A percentile compares a stretch with the other conserved stretches of the same genome.
Conservation (phyloP, 2,329 filamentous ascomycete species). For the Balansia obtecta region DNA sequence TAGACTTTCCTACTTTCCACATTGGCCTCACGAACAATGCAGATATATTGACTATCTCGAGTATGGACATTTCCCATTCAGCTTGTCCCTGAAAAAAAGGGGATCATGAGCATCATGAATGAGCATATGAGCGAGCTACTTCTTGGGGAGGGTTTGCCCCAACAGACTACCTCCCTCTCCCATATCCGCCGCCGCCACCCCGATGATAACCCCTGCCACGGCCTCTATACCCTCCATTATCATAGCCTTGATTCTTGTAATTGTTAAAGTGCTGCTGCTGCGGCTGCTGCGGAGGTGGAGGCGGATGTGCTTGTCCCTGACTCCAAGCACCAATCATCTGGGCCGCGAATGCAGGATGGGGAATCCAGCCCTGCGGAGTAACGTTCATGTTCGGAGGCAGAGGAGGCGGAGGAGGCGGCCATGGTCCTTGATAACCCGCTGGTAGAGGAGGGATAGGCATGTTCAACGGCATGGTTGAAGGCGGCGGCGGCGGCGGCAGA, state of each 20-base stretch:
- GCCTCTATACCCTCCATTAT: slow-evolving; percentile 16
- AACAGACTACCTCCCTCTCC: neutral
- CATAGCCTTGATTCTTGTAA: slow-evolving; percentile 16
- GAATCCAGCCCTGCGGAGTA: slow-evolving; percentile 15
- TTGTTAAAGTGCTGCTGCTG: slow-evolving; percentile 10
- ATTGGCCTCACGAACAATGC: neutral
- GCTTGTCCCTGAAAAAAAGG: too few relatives aligned
- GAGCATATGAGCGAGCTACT: too few relatives aligned
- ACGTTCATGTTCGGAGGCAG: slow-evolving; percentile 9
- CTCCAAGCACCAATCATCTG: slow-evolving; percentile 18
- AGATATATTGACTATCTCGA: neutral
- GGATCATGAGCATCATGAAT: too few relatives aligned
- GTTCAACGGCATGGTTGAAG: slow-evolving; percentile 5
- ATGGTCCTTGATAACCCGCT: slow-evolving; percentile 27
- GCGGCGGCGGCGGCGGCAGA: slow-evolving; percentile 12
- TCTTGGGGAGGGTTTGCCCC: too few relatives aligned
- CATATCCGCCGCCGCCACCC: slow-evolving; percentile 3
- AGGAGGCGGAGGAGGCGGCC: slow-evolving; percentile 25
- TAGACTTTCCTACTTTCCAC: slow-evolving; percentile 5
- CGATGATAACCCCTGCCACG: slow-evolving; percentile 12
- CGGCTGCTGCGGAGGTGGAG: slow-evolving; percentile 9
- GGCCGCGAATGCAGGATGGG: slow-evolving; percentile 14
- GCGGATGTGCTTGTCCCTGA: slow-evolving; percentile 10
- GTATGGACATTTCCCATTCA: too few relatives aligned
- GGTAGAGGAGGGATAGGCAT: slow-evolving; percentile 20